A percentile compares a stretch with the other conserved stretches of the same genome.
Conservation (phyloP, 495 filamentous ascomycete genomes). For the Polyplosphaeria fusca region DNA sequence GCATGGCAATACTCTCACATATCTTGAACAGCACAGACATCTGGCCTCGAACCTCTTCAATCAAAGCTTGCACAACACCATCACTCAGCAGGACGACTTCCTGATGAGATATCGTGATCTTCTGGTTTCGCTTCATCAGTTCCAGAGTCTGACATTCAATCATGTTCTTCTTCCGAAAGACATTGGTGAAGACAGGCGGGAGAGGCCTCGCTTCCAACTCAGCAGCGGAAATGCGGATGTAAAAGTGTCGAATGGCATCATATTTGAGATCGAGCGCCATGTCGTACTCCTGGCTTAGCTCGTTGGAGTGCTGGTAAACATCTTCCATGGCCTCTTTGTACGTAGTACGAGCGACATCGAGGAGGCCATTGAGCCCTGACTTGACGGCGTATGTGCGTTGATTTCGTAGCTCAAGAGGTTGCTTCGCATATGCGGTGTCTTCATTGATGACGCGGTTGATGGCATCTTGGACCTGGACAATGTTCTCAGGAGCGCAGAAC, state of each 20-base stretch:
- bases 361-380: slow-evolving; percentile 79
- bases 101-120: slow-evolving; percentile 70
- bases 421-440: slow-evolving; percentile 71
- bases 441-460: slow-evolving; percentile 76
- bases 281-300: slow-evolving; percentile 57
- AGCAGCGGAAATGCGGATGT: slow-evolving; percentile 61
- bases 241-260: slow-evolving; percentile 75
- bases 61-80: slow-evolving; percentile 65
- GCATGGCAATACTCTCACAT: slow-evolving; percentile 80
- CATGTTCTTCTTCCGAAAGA: slow-evolving; percentile 63
- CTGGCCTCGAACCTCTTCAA: slow-evolving; percentile 62
- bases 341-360: slow-evolving; percentile 81
- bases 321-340: slow-evolving; percentile 83
- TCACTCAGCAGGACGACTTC: slow-evolving; percentile 77
- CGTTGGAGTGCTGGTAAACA: slow-evolving; percentile 64
- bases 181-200: slow-evolving; percentile 74
- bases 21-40: slow-evolving; percentile 70
- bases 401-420: slow-evolving; percentile 82
- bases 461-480: slow-evolving; percentile 56
- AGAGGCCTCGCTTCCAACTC: slow-evolving; percentile 63
- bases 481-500: slow-evolving; percentile 62
- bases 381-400: slow-evolving; percentile 91
- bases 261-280: slow-evolving; percentile 66
- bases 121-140: slow-evolving; percentile 62
- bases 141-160: slow-evolving; percentile 85